These are phyloP conservation scores for Circinella minor DNA, from an alignment of 371 early-diverging fungal species.

Conservation along the genomic window DNA sequence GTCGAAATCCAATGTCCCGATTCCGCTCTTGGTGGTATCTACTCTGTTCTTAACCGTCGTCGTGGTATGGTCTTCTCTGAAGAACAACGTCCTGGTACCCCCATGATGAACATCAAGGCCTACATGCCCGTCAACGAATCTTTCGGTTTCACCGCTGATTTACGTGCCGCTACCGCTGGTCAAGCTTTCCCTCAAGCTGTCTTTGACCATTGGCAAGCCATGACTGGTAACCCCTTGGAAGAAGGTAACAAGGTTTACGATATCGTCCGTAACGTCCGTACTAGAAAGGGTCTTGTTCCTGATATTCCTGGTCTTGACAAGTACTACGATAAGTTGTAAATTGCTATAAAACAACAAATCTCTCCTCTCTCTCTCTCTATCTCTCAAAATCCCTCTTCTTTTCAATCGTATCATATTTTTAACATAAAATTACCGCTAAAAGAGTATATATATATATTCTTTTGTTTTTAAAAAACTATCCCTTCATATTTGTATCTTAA, in stretches of 20 bases:
- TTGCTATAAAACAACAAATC: background rate
- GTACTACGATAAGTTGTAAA: conserved; percentile 90
- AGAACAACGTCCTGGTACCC: conserved; percentile 91
- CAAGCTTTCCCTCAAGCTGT: conserved; percentile 97
- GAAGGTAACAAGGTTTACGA: conserved; percentile 76
- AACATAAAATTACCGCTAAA: too few species aligned
- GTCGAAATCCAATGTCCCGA: conserved; percentile 98
- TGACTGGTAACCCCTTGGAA: conserved; percentile 74
- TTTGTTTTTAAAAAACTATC: too few species aligned
- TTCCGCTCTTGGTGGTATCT: conserved; percentile 93
- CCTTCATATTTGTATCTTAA: too few species aligned
- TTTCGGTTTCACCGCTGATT: conserved; percentile 97
- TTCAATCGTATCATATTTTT: too few species aligned
- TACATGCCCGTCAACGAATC: conserved; percentile 98
- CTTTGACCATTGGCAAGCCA: conserved; percentile 82
- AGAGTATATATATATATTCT: too few species aligned
- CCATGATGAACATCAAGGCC: conserved; percentile 91
- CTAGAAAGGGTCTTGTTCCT: conserved; percentile 90
- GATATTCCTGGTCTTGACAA: conserved; percentile 88
- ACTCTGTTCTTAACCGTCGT: conserved; percentile 91
- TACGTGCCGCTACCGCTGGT: conserved; percentile 91
- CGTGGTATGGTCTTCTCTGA: conserved; percentile 96
- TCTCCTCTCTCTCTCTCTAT: too few species aligned
- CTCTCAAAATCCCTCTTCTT: too few species aligned
- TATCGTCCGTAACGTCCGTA: conserved; percentile 76